Conservation (phyloP, 2,329 filamentous ascomycete species). For the Phaeophleospora eucalypticola region DNA sequence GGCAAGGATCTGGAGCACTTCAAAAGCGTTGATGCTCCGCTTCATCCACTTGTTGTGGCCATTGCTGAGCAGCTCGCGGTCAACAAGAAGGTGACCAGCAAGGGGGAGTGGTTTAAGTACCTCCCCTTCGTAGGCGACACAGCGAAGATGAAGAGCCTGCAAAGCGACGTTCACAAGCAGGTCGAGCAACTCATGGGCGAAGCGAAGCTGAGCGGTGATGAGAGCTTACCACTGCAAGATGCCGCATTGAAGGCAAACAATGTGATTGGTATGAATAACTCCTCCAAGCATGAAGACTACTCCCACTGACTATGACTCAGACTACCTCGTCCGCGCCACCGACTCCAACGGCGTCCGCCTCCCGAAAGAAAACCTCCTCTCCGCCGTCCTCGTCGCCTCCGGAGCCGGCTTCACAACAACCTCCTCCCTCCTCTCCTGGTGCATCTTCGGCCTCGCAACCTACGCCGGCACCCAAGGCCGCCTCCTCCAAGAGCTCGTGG, state of each 20-base stretch:
- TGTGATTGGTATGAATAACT: too few species aligned
- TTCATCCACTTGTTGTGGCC: slow-evolving; percentile 49
- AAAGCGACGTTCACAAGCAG: slow-evolving; percentile 34
- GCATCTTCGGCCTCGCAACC: slow-evolving; percentile 50
- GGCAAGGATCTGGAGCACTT: slow-evolving; percentile 47
- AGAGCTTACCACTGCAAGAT: slow-evolving; percentile 36
- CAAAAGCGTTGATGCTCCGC: slow-evolving; percentile 39
- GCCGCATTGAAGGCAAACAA: slow-evolving; percentile 34
- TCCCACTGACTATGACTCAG: too few species aligned
- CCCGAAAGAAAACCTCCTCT: slow-evolving; percentile 41
- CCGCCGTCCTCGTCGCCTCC: slow-evolving; percentile 48
- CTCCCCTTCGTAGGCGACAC: slow-evolving; percentile 59
- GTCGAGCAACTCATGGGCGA: slow-evolving; percentile 39
- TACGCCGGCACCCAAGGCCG: slow-evolving; percentile 56
- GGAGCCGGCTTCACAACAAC: slow-evolving; percentile 61
- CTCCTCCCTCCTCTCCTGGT: slow-evolving; percentile 56
- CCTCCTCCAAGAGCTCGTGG: slow-evolving; percentile 55
- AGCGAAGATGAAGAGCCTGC: slow-evolving; percentile 37
- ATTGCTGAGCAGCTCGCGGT: slow-evolving; percentile 52
- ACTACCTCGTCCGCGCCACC: slow-evolving; percentile 52
- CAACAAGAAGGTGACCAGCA: slow-evolving; percentile 56
- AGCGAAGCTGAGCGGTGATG: slow-evolving; percentile 32
- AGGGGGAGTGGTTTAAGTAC: slow-evolving; percentile 53
- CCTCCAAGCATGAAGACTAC: too few species aligned
- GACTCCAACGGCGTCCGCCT: slow-evolving; percentile 55